Percentiles rank a stretch among this genome's conserved stretches.
These are phyloP conservation scores for Chlamydomonas schloesseri DNA, from an alignment of 139 green algal species.

Conservation along the genomic window DNA sequence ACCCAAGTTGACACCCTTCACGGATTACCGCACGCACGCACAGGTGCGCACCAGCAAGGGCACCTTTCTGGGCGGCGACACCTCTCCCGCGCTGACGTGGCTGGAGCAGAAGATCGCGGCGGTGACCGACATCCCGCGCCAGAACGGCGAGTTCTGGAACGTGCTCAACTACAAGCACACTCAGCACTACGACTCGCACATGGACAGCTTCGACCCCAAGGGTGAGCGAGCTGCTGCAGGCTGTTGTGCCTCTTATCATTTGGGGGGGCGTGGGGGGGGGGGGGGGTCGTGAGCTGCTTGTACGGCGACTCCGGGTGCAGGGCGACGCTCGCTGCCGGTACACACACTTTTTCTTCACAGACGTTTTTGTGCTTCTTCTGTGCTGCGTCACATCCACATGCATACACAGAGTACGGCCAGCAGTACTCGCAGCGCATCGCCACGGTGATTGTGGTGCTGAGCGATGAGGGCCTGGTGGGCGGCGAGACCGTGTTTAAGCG, in stretches of 20 bases:
- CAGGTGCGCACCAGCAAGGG: slow-evolving; percentile 56
- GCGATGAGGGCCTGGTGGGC: slow-evolving; percentile 67
- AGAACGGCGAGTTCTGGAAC: slow-evolving; percentile 50
- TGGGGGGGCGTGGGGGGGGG: no score
- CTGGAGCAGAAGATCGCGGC: slow-evolving; percentile 64
- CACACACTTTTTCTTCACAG: no score
- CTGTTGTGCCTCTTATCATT: no score
- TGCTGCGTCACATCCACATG: no score
- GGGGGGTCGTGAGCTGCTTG: no score
- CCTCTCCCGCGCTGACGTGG: slow-evolving; percentile 39
- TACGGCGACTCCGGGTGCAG: no score
- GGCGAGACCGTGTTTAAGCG: slow-evolving; percentile 79
- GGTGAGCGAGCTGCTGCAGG: slow-evolving; percentile 3
- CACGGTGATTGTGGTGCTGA: slow-evolving; percentile 84
- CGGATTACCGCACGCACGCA: not conserved
- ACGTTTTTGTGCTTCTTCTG: no score
- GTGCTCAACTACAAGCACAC: slow-evolving; percentile 55
- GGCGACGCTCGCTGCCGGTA: no score
- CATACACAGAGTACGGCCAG: slow-evolving; percentile 53
- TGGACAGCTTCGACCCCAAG: slow-evolving; percentile 64
- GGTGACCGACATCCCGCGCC: slow-evolving; percentile 52
- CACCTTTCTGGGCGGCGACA: slow-evolving; percentile 53
- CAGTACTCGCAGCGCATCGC: slow-evolving; percentile 79
- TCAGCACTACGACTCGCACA: slow-evolving; percentile 75
- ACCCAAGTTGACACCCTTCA: no score